Base-by-base conservation (phyloP, 495 filamentous ascomycete genomes). In the Glonium stellatum region DNA sequence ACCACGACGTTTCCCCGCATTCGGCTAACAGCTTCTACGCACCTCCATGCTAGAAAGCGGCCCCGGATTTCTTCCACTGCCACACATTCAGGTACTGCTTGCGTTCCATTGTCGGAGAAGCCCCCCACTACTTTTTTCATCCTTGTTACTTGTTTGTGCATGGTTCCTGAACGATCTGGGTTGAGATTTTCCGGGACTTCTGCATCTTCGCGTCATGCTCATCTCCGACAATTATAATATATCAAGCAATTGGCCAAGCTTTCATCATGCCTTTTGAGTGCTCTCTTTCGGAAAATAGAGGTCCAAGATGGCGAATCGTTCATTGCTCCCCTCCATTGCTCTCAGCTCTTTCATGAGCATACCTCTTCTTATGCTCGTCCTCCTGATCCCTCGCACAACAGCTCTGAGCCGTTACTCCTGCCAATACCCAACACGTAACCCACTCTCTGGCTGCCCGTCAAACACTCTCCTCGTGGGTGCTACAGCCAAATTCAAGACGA, bases 381-480 rank as follows among this genome's bases (percentile, higher is more conserved):
- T 47, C 39, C 59, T 31, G 6, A 39, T 47, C 52, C n/a, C 39
- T 35, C 13, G 35, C 31, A 39, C 54, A 2, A 44, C 48, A 15
- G 56, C 60, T 12, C 59, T 50, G 18, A 57, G 57, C 41, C 49
- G 60, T 15, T 22, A 44, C 22, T 51, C 55, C 9, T 70, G 68
- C 49, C 68, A 70, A 52, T 50, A 37, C 19, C 60, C 66, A 8
- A 76, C 72, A 21, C 34, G 56, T 10, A 63, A 75, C 53, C 68
- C 72, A 4, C 68, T 76, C 22, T 21, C 55, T 1, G 73, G 72
- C 13, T 84, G 81, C 59, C 77, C 80, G 0, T 8, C 64, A n/a
- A 73, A 73, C 21, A 82, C 80, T 4, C 66, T 82, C 44, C 63
- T 78, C 34, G 81, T 84, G 39, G 77, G 75, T 23, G 65, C 67